These are phyloP conservation scores for Pseudozyma sp. DNA, from an alignment of 1,284 basidiomycete genomes.

Conservation along the genomic window DNA sequence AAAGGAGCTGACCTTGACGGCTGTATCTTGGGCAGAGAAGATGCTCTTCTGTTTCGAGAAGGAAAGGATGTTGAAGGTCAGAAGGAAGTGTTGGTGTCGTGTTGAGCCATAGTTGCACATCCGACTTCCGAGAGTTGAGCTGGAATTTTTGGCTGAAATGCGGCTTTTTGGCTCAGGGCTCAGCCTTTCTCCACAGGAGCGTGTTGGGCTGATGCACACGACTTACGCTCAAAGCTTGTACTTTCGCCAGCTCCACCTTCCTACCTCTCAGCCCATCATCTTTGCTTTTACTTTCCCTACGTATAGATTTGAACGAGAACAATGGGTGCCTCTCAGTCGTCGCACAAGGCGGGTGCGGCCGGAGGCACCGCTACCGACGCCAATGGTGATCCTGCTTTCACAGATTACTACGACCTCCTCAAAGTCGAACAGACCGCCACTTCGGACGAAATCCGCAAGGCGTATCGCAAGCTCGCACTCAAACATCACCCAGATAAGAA, in stretches of 20 bases:
- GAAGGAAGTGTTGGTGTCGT: slow-evolving; percentile 1
- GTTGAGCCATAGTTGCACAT: not conserved
- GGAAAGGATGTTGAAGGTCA: not conserved
- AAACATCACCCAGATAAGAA: slow-evolving; percentile 71
- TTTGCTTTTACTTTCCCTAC: not conserved
- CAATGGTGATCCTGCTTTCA: slow-evolving; percentile 49
- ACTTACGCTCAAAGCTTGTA: slow-evolving; percentile 6
- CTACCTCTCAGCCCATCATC: not conserved
- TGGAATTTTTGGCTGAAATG: slow-evolving; percentile 24
- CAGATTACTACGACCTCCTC: slow-evolving; percentile 66
- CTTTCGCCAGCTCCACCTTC: too few species aligned
- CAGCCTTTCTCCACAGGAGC: not conserved
- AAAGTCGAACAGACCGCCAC: slow-evolving; percentile 61
- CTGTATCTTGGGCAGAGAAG: not conserved
- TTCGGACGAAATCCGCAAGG: slow-evolving; percentile 64
- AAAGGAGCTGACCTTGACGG: not conserved
- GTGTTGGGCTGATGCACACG: slow-evolving; percentile 13
- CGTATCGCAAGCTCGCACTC: slow-evolving; percentile 68
- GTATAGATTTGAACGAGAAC: not conserved
- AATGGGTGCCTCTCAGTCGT: slow-evolving; percentile 54
- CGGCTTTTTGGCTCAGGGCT: too few species aligned
- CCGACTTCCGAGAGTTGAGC: slow-evolving; percentile 23
- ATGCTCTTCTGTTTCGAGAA: not conserved
- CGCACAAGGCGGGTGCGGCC: slow-evolving; percentile 37
- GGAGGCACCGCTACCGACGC: slow-evolving; percentile 31